Percentiles rank a stretch among this genome's conserved stretches.
Evolutionary conservation across 1,139 yeast species (phyloP).

Genomic region (Lodderomyces metapsilosis): DNA sequence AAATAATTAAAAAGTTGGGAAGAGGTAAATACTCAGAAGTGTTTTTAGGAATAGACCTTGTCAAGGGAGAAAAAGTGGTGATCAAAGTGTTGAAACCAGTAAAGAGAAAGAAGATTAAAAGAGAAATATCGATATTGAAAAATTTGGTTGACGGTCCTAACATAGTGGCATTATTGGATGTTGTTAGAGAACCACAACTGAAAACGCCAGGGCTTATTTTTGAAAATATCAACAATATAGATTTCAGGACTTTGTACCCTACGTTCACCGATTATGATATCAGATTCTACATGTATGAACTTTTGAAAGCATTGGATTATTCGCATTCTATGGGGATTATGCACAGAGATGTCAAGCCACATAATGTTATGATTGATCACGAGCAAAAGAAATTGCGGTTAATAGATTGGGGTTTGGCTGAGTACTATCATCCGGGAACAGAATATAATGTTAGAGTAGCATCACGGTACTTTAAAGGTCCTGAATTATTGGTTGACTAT

Average conservation of each 20-base stretch:
- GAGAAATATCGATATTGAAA: slow-evolving; percentile 91
- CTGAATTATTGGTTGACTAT: slow-evolving; percentile 90
- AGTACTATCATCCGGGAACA: slow-evolving; percentile 91
- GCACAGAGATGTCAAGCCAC: slow-evolving; percentile 99
- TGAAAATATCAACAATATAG: slow-evolving; percentile 87
- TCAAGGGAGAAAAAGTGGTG: slow-evolving; percentile 52
- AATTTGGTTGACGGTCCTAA: slow-evolving; percentile 88
- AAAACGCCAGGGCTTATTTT: slow-evolving; percentile 93
- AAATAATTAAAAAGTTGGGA: slow-evolving; percentile 45
- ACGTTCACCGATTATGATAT: slow-evolving; percentile 81
- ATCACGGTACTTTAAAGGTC: slow-evolving; percentile 96
- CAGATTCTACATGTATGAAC: slow-evolving; percentile 83
- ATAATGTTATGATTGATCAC: slow-evolving; percentile 97
- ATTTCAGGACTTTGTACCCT: slow-evolving; percentile 89
- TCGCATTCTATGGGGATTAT: slow-evolving; percentile 97
- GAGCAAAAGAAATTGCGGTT: slow-evolving; percentile 66
- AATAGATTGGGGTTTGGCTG: slow-evolving; percentile 99
- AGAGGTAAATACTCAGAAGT: slow-evolving; percentile 52
- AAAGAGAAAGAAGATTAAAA: slow-evolving; percentile 90
- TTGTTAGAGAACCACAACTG: slow-evolving; percentile 86
- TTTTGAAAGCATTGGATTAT: slow-evolving; percentile 86
- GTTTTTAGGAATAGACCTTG: slow-evolving; percentile 38
- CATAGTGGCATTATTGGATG: slow-evolving; percentile 75
- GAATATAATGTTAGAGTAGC: slow-evolving; percentile 98
- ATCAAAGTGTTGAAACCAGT: slow-evolving; percentile 97